Evolutionary conservation across 2,329 filamentous ascomycete genomes (phyloP), one percentile per base, ranked within the genome.

Genomic region (Fusarium sp.): DNA sequence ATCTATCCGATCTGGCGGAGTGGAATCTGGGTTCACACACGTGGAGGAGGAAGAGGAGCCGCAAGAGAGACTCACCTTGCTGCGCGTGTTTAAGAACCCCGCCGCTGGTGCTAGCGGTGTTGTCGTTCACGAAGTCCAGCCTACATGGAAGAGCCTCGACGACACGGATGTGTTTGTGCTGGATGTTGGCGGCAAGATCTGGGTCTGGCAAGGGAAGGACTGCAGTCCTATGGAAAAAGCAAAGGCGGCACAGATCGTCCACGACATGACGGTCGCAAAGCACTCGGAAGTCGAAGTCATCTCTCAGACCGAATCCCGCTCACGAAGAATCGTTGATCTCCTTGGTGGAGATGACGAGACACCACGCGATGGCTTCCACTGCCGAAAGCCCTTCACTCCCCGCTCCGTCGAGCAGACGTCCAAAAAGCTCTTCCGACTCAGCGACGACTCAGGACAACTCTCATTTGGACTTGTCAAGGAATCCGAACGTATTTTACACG

Each of bases 151-250:
- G 70, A 90, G 87, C 72, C 82, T 91, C 31, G 89, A 91, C 70
- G 89, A 91, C 61, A 81, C 81, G 54, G 89, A 92, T 72, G 90
- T 91, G 4, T 91, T 91, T 69, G 81, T 91, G 16, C 77, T 91
- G 44, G 89, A 91, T 70, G 83, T 83, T 54, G 85, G 85, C 25
- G 81, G 86, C 51, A 90, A 91, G 80, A 89, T 91, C 69, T 91
- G 87, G 84, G 87, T 91, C 6, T 92, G 90, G 90, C 90, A 91
- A 79, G 90, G 90, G 52, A 84, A 83, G 72, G 83, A 83, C 43
- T 90, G 88, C 75, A 89, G 86, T 48, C 89, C 89, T 1, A 90
- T 91, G 87, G 90, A 92, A 74, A 91, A 90, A 80, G 86, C 86
- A 45, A 90, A 89, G 79, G 88, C 89, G 0, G 89, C 89, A 0